Percentiles rank a stretch among this genome's conserved stretches.
Conservation (phyloP, 2,329 filamentous ascomycete genomes). For the Anisogramma anomala region DNA sequence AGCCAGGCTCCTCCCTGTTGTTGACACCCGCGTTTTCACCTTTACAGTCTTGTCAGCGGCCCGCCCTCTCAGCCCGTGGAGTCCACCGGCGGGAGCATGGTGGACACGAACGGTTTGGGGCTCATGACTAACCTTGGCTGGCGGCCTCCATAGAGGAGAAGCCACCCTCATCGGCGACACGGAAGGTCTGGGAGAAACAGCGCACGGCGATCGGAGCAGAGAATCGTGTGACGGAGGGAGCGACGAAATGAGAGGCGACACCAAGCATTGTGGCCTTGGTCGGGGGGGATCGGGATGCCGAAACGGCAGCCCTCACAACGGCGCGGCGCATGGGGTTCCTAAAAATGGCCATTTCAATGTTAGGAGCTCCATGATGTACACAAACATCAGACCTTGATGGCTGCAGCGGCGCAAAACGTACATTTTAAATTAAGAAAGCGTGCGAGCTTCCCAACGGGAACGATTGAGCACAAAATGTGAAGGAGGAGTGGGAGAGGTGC, state of each 20-base stretch:
- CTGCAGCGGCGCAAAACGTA: too few species aligned
- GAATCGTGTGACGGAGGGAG: constrained; percentile 10
- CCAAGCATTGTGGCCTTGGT: constrained; percentile 17
- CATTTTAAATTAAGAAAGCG: neutral
- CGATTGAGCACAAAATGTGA: too few species aligned
- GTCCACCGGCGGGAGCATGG: neutral
- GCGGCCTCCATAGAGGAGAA: neutral
- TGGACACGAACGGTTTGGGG: neutral
- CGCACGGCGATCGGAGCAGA: constrained; percentile 16
- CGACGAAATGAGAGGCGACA: constrained; percentile 17
- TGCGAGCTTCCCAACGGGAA: too few species aligned
- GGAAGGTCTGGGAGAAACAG: constrained; percentile 23
- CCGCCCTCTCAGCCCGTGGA: neutral
- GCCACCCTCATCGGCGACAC: constrained; percentile 15
- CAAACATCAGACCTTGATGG: too few species aligned
- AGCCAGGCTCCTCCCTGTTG: constrained; percentile 15
- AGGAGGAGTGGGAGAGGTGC: too few species aligned
- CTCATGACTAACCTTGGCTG: constrained; percentile 9
- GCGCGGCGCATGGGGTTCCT: constrained; percentile 26
- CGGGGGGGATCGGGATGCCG: constrained; percentile 20
- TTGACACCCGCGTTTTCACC: neutral
- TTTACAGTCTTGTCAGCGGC: neutral
- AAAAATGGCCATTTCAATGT: constrained; percentile 1
- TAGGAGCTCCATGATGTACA: constrained; percentile 5
- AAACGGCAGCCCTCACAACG: constrained; percentile 22